Conservation (phyloP, 164 flowering plant species). For the Piper betle region DNA sequence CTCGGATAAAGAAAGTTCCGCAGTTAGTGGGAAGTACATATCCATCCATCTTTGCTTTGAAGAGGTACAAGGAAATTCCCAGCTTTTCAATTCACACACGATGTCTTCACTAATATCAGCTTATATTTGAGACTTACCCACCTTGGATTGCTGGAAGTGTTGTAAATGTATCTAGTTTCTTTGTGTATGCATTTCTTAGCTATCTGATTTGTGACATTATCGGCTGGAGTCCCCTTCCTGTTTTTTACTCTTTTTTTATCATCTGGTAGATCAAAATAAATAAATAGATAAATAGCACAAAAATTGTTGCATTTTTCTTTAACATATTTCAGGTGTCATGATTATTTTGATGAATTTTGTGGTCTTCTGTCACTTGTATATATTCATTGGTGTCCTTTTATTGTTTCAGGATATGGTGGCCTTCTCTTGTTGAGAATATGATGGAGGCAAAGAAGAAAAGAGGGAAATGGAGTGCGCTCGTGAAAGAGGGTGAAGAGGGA, state of each 20-base stretch:
- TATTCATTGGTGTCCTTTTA: no score
- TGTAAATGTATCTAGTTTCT: neutral
- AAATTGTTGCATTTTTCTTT: no score
- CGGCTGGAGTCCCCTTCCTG: neutral
- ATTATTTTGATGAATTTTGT: neutral
- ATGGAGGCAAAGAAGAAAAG: conserved; percentile 62
- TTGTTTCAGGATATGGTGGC: conserved; percentile 88
- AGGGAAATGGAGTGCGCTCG: conserved; percentile 53
- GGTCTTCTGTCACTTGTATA: neutral
- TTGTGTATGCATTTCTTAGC: neutral
- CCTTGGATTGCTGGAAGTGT: neutral
- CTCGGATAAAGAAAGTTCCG: conserved; percentile 50
- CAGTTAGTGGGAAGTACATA: conserved; percentile 57
- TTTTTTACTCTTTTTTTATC: no score
- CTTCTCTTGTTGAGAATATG: conserved; percentile 87
- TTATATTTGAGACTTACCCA: neutral
- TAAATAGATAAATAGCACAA: no score
- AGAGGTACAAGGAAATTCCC: conserved; percentile 35
- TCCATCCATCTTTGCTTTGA: conserved; percentile 87
- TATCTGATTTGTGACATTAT: neutral
- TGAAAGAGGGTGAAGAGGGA: conserved; percentile 69
- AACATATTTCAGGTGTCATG: no score
- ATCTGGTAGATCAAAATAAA: no score
- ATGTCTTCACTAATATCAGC: neutral
- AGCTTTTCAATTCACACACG: neutral